Percentiles rank a stretch among this genome's conserved stretches.
Evolutionary conservation across 2,329 filamentous ascomycete genomes (phyloP).

Genomic region (Penicillium occitanis): DNA sequence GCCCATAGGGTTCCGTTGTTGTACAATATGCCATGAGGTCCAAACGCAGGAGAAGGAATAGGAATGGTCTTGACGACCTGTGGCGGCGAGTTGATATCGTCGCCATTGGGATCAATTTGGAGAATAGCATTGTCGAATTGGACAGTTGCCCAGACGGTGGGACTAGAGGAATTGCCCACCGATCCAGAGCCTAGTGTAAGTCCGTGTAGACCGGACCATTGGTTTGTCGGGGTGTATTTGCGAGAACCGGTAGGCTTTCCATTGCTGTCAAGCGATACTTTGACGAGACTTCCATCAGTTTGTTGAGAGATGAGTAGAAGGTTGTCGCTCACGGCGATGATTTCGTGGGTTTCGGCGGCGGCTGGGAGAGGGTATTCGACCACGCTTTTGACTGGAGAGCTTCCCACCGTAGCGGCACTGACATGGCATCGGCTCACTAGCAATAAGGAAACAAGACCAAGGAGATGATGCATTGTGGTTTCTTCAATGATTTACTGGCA

Average conservation of each 20-base stretch:
- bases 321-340: constrained; percentile 9
- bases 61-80: neutral
- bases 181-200: neutral
- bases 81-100: neutral
- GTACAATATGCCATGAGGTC: constrained; percentile 4
- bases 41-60: neutral
- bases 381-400: constrained; percentile 5
- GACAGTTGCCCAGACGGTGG: neutral
- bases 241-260: constrained; percentile 9
- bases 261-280: constrained; percentile 4
- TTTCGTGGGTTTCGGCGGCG: constrained; percentile 12
- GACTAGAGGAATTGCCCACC: neutral
- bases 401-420: neutral
- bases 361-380: constrained; percentile 13
- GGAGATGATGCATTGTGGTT: neutral
- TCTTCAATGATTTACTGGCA: neutral
- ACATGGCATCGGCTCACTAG: neutral
- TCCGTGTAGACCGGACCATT: neutral
- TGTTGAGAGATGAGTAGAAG: constrained; percentile 5
- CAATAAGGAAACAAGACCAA: neutral
- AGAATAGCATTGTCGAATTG: neutral
- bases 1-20: constrained; percentile 6
- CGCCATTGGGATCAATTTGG: neutral
- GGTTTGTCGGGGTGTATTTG: neutral
- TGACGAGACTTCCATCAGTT: constrained; percentile 10